Conservation (phyloP, 768 basidiomycete species). For the Panaeolus cyanescens region DNA sequence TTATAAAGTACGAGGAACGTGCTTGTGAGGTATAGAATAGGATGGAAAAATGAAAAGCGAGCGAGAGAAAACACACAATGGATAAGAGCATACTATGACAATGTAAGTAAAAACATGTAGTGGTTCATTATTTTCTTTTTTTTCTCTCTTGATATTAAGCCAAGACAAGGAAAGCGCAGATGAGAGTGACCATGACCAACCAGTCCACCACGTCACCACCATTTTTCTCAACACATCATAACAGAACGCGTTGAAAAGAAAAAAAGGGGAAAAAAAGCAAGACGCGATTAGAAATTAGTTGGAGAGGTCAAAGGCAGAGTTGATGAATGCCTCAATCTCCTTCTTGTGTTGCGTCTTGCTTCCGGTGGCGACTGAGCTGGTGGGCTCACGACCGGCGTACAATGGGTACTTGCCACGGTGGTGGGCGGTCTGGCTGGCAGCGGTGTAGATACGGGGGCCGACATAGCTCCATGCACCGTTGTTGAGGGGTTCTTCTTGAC, state of each 20-base stretch:
- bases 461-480: slow-evolving; percentile 98
- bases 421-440: slow-evolving; percentile 86
- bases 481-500: slow-evolving; percentile 97
- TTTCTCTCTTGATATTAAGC: background rate
- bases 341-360: slow-evolving; percentile 64
- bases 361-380: slow-evolving; percentile 89
- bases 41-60: background rate
- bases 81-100: background rate
- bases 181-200: background rate
- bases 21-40: background rate
- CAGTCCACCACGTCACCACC: no score
- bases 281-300: no score
- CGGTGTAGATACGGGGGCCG: slow-evolving; percentile 90
- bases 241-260: no score
- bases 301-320: slow-evolving; percentile 48
- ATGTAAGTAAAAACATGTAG: background rate
- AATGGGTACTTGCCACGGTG: slow-evolving; percentile 89
- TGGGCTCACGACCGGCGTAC: slow-evolving; percentile 93
- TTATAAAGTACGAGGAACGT: background rate
- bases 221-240: no score
- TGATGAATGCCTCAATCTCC: slow-evolving; percentile 79
- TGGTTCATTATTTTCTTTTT: background rate
- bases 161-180: background rate
- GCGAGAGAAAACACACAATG: background rate
- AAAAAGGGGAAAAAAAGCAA: no score